These are phyloP conservation scores for Epichloe sp. DNA, from an alignment of 2,329 filamentous ascomycete species.

Conservation along the genomic window DNA sequence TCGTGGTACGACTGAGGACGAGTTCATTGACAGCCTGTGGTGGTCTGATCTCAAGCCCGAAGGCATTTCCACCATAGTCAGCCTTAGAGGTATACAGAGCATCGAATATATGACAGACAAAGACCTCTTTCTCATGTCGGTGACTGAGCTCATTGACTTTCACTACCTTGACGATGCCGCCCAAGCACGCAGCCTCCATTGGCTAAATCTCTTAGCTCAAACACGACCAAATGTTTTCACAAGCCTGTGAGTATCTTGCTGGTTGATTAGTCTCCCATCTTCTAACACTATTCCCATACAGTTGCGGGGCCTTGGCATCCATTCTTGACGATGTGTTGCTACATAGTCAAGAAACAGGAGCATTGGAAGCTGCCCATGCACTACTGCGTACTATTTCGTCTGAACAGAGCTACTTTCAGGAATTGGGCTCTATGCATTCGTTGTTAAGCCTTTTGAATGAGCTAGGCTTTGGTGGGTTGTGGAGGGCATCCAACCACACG, in stretches of 20 bases:
- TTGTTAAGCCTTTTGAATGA: conserved; percentile 42
- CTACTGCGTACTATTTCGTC: conserved; percentile 46
- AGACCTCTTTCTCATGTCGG: conserved; percentile 48
- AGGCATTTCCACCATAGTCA: conserved; percentile 15
- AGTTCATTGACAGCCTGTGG: conserved; percentile 51
- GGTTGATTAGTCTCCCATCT: no score
- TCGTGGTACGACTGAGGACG: conserved; percentile 41
- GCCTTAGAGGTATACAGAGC: conserved; percentile 14
- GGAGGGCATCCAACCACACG: conserved; percentile 41
- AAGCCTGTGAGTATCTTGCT: conserved; percentile 36
- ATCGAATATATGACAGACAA: conserved; percentile 41
- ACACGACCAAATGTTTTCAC: conserved; percentile 42
- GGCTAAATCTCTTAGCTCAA: conserved; percentile 44
- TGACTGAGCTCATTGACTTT: conserved; percentile 54
- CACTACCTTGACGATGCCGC: conserved; percentile 48
- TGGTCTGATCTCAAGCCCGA: conserved; percentile 38
- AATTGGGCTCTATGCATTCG: conserved; percentile 32
- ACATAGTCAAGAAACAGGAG: conserved; percentile 48
- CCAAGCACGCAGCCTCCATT: conserved; percentile 44
- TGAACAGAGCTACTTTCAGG: conserved; percentile 35
- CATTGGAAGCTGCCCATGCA: conserved; percentile 46
- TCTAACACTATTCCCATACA: conserved; percentile 15
- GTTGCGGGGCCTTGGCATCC: conserved; percentile 41
- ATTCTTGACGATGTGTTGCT: conserved; percentile 49
- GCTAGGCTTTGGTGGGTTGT: conserved; percentile 51